Evolutionary conservation across 1,284 basidiomycete species (phyloP), one percentile per base, ranked within the genome.

Genomic region (Boletellus deceptivus): DNA sequence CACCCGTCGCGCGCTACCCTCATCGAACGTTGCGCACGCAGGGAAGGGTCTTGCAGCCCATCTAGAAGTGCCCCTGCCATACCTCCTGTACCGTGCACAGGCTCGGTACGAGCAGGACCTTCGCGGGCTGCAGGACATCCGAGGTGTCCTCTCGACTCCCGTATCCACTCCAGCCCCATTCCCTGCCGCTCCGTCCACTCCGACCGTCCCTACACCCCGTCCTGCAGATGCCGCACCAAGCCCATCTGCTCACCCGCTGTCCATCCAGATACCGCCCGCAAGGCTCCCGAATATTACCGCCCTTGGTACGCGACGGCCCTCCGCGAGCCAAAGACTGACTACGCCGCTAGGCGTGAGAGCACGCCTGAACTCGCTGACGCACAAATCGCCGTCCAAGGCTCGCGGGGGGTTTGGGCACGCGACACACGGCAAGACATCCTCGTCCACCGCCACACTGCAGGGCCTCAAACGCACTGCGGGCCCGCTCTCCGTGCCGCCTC

Each of bases 41-140:
- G 89, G 89, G 89, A 89, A 87, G 67, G 85, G 80, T 34, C 77
- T 91, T 17, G 86, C 89, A 11, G 75, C 78, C n/a, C 87, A 86
- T 63, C 75, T 91, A 6, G 75, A 84, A 57, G 87, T 90, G 2
- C 89, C 89, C 3, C 69, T 91, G 3, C 89, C 89, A 0, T 91
- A 91, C 64, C 76, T 91, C 34, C 76, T 91, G 14, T 89, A 89
- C 61, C 79, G 89, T 22, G 86, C 87, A 10, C 85, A 89, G 63
- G 82, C 80, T 4, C 76, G 89, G 54, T 91, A 88, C 50, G 87
- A 91, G 62, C 84, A 91, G 63, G 89, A 89, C 62, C 78, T 91
- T 31, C 80, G 83, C 37, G 86, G 86, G 2, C 63, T 91, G 43
- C 83, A 87, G 57, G 83, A 83, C 55, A 81, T 88, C 36, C 77